Base-by-base conservation (phyloP, 805 yeast species). In the Tetrapisispora taiwanensis region DNA sequence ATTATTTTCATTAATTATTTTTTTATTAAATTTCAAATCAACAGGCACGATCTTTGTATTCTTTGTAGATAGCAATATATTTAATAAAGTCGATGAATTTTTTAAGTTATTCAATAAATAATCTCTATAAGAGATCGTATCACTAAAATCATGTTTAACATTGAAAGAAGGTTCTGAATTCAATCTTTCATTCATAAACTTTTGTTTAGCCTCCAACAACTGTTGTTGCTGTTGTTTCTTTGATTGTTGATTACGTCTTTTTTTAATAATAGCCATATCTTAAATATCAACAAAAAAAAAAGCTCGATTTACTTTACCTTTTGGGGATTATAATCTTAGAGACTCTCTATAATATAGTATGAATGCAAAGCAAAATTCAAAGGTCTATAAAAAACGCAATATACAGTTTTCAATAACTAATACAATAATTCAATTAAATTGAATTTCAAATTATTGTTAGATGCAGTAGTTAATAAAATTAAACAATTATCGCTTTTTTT, bases 121-220 rank as follows among this genome's bases (percentile, higher is more conserved):
- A 14, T 53, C 45, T 17, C 65, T 48, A 41, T 53, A 62, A 7
- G 66, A 60, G 6, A 59, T 51, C 2, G 62, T 58, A 42, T 62
- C 66, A 44, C 63, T 59, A 41, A 59, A 63, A 48, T 62, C 66
- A 41, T 62, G 65, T 2, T 56, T 51, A 19, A 55, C 47, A 2
- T 55, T 43, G 13, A 51, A 52, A 1, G 57, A 47, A 24, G 53
- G 54, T 28, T 59, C 63, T 3, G 66, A 55, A 42, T 55, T 54
- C 33, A 60, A 46, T 37, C 64, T 48, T 19, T 52, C 49, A 17
- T 43, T 49, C 35, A 53, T 53, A 30, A 50, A 52, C 30, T 51
- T 46, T 20, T 49, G 52, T 33, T 46, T 52, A 3, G 53, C 52
- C 27, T 51, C 36, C 43, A 46, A 54, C 27, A 44, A 15, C 42